Evolutionary conservation across 2,329 filamentous ascomycete genomes (phyloP).

Genomic region (Pyrenophora tritici-repentis): DNA sequence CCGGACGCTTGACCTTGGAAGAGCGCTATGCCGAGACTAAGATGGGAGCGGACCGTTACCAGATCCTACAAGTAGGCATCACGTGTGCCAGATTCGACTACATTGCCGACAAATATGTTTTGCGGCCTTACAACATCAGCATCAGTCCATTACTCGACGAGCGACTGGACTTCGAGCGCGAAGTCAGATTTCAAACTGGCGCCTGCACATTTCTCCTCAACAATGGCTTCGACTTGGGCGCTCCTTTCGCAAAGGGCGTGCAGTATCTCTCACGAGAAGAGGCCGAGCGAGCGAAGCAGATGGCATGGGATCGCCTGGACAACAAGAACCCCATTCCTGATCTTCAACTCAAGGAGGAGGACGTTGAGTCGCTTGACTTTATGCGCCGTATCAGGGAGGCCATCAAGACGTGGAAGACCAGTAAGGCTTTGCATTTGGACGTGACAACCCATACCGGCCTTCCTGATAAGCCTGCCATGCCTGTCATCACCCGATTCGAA

Average conservation of each 20-base stretch:
- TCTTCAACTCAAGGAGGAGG: conserved; percentile 58
- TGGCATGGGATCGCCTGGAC: conserved; percentile 51
- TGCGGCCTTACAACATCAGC: conserved; percentile 69
- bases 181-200: conserved; percentile 62
- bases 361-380: conserved; percentile 59
- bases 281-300: conserved; percentile 54
- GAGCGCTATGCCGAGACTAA: conserved; percentile 66
- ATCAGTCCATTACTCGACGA: conserved; percentile 62
- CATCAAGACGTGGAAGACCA: conserved; percentile 54
- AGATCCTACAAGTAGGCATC: conserved; percentile 69
- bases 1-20: conserved; percentile 59
- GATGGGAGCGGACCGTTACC: conserved; percentile 64
- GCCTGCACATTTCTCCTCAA: conserved; percentile 65
- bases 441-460: conserved; percentile 40
- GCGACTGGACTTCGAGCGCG: conserved; percentile 63
- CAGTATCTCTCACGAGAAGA: conserved; percentile 67
- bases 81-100: conserved; percentile 66
- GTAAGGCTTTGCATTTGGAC: conserved; percentile 21
- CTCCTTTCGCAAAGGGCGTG: conserved; percentile 62
- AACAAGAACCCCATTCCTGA: conserved; percentile 45
- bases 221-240: conserved; percentile 63
- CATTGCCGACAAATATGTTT: conserved; percentile 55
- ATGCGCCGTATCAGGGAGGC: conserved; percentile 52
- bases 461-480: conserved; percentile 15
- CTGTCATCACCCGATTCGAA: conserved; percentile 57